A percentile compares a stretch with the other conserved stretches of the same genome.
phyloP scores from a whole-genome alignment of 768 basidiomycete species.

The Xanthoconium stramineum region DNA sequence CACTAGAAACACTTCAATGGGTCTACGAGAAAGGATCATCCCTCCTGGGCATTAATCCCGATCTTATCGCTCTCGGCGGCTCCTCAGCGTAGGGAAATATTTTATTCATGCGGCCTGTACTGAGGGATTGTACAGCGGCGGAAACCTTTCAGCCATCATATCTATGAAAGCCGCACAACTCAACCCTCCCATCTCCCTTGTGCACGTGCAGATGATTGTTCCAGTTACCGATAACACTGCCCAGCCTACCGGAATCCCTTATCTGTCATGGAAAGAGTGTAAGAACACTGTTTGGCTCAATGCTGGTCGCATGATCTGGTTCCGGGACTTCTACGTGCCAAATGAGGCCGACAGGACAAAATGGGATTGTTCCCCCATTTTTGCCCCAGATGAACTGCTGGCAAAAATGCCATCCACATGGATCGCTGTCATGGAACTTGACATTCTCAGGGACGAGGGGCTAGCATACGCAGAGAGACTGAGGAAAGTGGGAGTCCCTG shows the following conservation, averaged over 20 bases:
- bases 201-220: constrained; percentile 66
- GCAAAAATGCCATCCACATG: constrained; percentile 55
- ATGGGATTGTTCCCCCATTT: constrained; percentile 71
- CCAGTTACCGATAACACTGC: constrained; percentile 78
- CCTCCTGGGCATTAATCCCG: constrained; percentile 47
- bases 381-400: constrained; percentile 58
- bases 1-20: constrained; percentile 37
- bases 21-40: constrained; percentile 39
- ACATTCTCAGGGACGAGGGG: constrained; percentile 70
- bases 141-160: constrained; percentile 66
- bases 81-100: constrained; percentile 54
- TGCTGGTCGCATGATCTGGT: constrained; percentile 71
- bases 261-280: constrained; percentile 59
- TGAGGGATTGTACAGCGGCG: constrained; percentile 48
- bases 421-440: constrained; percentile 65
- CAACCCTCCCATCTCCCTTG: constrained; percentile 48
- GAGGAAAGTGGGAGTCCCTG: constrained; percentile 48
- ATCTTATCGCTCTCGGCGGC: constrained; percentile 65
- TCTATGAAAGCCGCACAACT: constrained; percentile 59
- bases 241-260: constrained; percentile 32
- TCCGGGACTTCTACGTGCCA: constrained; percentile 65
- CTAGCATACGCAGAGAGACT: constrained; percentile 61
- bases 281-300: constrained; percentile 59
- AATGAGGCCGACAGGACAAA: constrained; percentile 55
- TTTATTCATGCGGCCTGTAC: not conserved